Conservation (phyloP, 768 basidiomycete genomes). For the Omphalotus guepiniiformis region DNA sequence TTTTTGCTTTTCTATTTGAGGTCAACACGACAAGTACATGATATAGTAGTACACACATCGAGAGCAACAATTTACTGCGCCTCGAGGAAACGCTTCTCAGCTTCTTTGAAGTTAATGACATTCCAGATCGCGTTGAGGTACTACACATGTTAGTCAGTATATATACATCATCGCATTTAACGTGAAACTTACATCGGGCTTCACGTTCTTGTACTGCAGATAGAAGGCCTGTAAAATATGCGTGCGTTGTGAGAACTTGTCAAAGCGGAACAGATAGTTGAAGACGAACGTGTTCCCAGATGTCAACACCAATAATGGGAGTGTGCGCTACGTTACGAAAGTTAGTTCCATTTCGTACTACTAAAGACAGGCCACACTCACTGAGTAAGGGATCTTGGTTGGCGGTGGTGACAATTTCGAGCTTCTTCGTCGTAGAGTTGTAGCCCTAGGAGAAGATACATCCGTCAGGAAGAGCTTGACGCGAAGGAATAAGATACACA, state of each 20-base stretch:
- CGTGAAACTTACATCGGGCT: slow-evolving; percentile 71
- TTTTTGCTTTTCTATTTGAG: too few relatives aligned
- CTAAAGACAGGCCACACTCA: slow-evolving; percentile 17
- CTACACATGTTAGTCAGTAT: slow-evolving; percentile 33
- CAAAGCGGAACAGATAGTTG: slow-evolving; percentile 9
- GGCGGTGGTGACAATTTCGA: slow-evolving; percentile 89
- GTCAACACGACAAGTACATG: too few relatives aligned
- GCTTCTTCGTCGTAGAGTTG: slow-evolving; percentile 58
- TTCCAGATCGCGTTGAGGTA: slow-evolving; percentile 95
- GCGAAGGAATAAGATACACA: slow-evolving; percentile 26
- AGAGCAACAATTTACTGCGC: slow-evolving; percentile 17
- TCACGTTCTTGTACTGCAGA: slow-evolving; percentile 85
- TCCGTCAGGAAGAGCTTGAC: background rate
- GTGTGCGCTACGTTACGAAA: slow-evolving; percentile 53
- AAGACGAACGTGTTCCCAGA: slow-evolving; percentile 86
- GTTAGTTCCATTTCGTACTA: background rate
- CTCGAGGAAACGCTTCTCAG: slow-evolving; percentile 53
- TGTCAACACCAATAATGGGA: slow-evolving; percentile 93
- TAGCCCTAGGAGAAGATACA: slow-evolving; percentile 51
- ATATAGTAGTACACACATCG: background rate
- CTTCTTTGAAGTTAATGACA: slow-evolving; percentile 95
- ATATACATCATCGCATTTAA: background rate
- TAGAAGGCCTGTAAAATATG: slow-evolving; percentile 65
- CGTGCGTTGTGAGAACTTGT: slow-evolving; percentile 9
- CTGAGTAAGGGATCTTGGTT: slow-evolving; percentile 89